Conservation (phyloP, 2,329 filamentous ascomycete species). For the Colletotrichum coccodes region DNA sequence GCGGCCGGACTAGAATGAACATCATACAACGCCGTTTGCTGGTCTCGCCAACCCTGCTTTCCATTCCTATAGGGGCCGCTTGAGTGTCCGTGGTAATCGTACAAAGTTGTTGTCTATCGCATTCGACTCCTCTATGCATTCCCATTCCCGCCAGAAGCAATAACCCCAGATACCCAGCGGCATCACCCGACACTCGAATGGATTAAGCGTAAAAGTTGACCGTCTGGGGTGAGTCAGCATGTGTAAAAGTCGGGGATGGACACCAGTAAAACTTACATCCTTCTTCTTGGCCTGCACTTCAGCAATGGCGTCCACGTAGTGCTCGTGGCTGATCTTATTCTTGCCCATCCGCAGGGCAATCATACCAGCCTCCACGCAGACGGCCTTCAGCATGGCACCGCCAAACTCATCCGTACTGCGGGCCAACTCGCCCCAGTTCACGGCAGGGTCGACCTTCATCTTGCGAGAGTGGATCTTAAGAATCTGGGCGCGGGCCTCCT, state of each 20-base stretch:
- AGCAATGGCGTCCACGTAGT: conserved; percentile 97
- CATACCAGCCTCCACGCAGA: conserved; percentile 99
- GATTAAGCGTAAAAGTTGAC: conserved; percentile 66
- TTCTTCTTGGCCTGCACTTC: conserved; percentile 98
- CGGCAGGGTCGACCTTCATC: conserved; percentile 92
- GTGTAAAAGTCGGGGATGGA: background rate
- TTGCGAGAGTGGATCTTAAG: conserved; percentile 97
- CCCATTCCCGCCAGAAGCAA: conserved; percentile 30
- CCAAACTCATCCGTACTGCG: conserved; percentile 98
- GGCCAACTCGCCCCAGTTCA: conserved; percentile 97
- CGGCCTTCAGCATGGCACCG: conserved; percentile 96
- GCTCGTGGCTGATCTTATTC: conserved; percentile 96
- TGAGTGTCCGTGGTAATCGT: conserved; percentile 32
- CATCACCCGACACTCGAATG: conserved; percentile 8
- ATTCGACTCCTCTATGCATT: conserved; percentile 31
- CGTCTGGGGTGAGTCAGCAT: conserved; percentile 53
- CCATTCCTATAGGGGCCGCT: conserved; percentile 32
- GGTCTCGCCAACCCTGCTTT: conserved; percentile 21
- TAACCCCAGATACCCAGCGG: conserved; percentile 24
- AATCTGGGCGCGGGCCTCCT: conserved; percentile 97
- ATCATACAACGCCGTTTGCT: background rate
- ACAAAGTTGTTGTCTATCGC: conserved; percentile 34
- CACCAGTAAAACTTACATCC: conserved; percentile 66
- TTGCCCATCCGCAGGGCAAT: conserved; percentile 94
- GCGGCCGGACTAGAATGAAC: background rate